Conservation (phyloP, 2,329 filamentous ascomycete genomes). For the Dactylellina cionopaga region DNA sequence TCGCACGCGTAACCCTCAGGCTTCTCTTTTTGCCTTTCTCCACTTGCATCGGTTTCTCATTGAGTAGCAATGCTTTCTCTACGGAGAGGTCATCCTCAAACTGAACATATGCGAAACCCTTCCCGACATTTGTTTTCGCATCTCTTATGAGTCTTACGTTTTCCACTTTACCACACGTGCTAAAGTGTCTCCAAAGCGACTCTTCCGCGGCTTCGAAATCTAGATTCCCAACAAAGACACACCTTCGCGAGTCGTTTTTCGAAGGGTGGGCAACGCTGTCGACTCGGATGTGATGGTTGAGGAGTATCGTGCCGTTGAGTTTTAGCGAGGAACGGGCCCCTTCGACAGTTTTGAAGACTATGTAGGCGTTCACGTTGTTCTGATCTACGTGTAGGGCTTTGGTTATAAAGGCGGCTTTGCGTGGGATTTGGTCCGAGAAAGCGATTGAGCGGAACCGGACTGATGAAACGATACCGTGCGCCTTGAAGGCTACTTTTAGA, state of each 20-base stretch:
- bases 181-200: conserved; percentile 85
- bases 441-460: conserved; percentile 93
- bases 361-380: conserved; percentile 92
- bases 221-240: conserved; percentile 95
- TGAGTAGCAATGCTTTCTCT: conserved; percentile 85
- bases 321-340: conserved; percentile 80
- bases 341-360: conserved; percentile 79
- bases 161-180: conserved; percentile 82
- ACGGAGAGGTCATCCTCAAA: conserved; percentile 90
- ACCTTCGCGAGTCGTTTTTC: conserved; percentile 83
- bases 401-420: conserved; percentile 92
- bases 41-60: conserved; percentile 80
- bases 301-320: conserved; percentile 84
- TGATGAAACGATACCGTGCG: conserved; percentile 73
- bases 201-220: conserved; percentile 97
- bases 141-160: conserved; percentile 93
- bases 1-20: conserved; percentile 86
- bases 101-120: conserved; percentile 97
- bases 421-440: conserved; percentile 82
- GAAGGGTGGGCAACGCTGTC: conserved; percentile 90
- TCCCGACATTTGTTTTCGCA: conserved; percentile 87
- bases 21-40: conserved; percentile 65
- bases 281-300: conserved; percentile 88
- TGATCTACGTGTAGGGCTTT: conserved; percentile 92
- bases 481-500: conserved; percentile 55